phyloP scores from a whole-genome alignment of 148 eudicot species.

The Rhododendron simsii region DNA sequence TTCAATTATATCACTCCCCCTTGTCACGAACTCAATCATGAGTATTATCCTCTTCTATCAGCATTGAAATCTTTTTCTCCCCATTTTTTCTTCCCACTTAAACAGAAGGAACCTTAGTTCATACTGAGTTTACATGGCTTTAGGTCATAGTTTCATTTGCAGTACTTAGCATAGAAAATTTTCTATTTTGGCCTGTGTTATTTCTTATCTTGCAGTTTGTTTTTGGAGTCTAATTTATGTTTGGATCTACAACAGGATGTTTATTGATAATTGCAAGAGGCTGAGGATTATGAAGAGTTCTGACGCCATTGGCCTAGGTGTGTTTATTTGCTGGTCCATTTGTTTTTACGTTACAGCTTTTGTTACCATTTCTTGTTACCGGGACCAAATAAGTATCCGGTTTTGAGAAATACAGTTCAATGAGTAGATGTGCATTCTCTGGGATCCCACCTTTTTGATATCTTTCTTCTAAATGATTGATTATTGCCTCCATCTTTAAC shows the following conservation, averaged over 20 bases:
- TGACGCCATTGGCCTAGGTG: slow-evolving; percentile 34
- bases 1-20: not conserved
- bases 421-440: not conserved
- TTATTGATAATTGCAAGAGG: slow-evolving; percentile 34
- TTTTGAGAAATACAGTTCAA: not conserved
- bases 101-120: not conserved
- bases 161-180: not conserved
- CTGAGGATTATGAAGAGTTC: slow-evolving; percentile 42
- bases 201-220: not conserved
- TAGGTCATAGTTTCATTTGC: not conserved
- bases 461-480: not conserved
- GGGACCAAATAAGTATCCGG: not conserved
- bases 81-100: not conserved
- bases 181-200: not conserved
- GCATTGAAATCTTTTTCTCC: not conserved
- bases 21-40: not conserved
- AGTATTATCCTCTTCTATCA: not conserved
- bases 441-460: not conserved
- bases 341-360: not conserved
- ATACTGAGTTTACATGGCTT: not conserved
- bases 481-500: not conserved
- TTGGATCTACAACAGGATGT: slow-evolving; percentile 31
- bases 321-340: not conserved
- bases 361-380: not conserved
- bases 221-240: not conserved